Conservation (phyloP, 495 filamentous ascomycete species). For the Xylaria grammica region DNA sequence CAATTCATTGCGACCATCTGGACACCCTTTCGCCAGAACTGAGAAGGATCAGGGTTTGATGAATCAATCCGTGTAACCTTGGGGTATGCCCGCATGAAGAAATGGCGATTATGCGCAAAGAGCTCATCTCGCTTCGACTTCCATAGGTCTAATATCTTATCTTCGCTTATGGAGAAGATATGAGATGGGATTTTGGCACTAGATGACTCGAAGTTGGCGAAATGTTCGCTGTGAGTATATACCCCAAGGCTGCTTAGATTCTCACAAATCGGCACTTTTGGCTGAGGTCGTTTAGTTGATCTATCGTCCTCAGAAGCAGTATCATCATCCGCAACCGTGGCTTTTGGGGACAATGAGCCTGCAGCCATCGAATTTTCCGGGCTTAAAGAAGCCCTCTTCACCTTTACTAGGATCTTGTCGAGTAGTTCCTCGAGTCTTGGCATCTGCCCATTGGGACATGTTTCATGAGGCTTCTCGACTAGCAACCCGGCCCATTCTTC, state of each 20-base stretch:
- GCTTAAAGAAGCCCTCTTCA: constrained; percentile 66
- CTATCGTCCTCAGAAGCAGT: constrained; percentile 38
- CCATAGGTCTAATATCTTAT: constrained; percentile 68
- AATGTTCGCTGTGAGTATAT: constrained; percentile 85
- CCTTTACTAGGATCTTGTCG: constrained; percentile 89
- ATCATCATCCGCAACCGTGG: constrained; percentile 37
- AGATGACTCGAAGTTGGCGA: constrained; percentile 63
- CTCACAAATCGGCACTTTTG: constrained; percentile 64
- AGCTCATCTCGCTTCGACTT: constrained; percentile 58
- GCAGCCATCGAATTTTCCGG: constrained; percentile 31
- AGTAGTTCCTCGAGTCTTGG: constrained; percentile 73
- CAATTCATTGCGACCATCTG: constrained; percentile 96
- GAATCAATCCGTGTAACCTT: constrained; percentile 78
- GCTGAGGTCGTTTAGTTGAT: constrained; percentile 50
- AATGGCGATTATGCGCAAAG: constrained; percentile 79
- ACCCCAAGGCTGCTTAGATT: constrained; percentile 75
- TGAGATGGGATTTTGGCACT: constrained; percentile 71
- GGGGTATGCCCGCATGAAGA: constrained; percentile 90
- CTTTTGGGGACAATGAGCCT: constrained; percentile 28
- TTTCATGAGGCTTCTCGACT: constrained; percentile 59
- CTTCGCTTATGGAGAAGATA: constrained; percentile 85
- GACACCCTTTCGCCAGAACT: constrained; percentile 85
- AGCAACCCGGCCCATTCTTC: constrained; percentile 79
- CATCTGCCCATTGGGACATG: constrained; percentile 58
- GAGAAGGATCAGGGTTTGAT: constrained; percentile 82